These are phyloP conservation scores for Penicillium turbatum DNA, from an alignment of 495 filamentous ascomycete genomes.

Conservation along the genomic window DNA sequence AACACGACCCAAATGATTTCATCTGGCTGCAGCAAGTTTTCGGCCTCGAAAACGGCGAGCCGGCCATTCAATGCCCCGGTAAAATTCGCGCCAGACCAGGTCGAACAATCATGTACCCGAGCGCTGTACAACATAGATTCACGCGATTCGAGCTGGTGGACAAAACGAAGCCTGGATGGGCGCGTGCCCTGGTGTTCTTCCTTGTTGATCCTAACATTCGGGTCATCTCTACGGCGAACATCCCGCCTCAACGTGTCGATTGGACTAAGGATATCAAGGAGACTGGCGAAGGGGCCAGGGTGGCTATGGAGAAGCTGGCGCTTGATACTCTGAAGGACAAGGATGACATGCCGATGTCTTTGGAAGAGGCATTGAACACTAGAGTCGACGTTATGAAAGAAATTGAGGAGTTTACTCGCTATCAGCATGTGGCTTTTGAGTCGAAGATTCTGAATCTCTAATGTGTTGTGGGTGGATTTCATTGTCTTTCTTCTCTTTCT, in stretches of 20 bases:
- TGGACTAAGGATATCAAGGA: slow-evolving; percentile 29
- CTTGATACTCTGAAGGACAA: slow-evolving; percentile 28
- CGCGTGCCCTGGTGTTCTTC: slow-evolving; percentile 46
- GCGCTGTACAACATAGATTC: slow-evolving; percentile 46
- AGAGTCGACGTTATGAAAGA: slow-evolving; percentile 28
- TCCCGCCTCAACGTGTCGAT: slow-evolving; percentile 49
- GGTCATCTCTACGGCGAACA: slow-evolving; percentile 51
- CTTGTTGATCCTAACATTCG: slow-evolving; percentile 53
- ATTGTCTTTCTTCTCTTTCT: slow-evolving; percentile 3
- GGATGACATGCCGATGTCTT: slow-evolving; percentile 30
- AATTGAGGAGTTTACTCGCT: slow-evolving; percentile 25
- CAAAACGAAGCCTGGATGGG: slow-evolving; percentile 43
- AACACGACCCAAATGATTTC: slow-evolving; percentile 23
- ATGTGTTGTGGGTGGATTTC: not conserved
- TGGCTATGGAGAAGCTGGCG: slow-evolving; percentile 24
- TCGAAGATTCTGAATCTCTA: slow-evolving; percentile 27
- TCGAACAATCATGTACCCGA: slow-evolving; percentile 32
- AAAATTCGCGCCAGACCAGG: slow-evolving; percentile 17
- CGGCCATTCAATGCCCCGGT: slow-evolving; percentile 32
- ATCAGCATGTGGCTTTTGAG: slow-evolving; percentile 35
- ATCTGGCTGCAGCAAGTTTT: slow-evolving; percentile 34
- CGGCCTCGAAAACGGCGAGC: slow-evolving; percentile 28
- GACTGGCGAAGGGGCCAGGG: slow-evolving; percentile 4
- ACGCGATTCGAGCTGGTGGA: slow-evolving; percentile 44
- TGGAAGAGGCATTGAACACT: slow-evolving; percentile 32